Evolutionary conservation across 2,329 filamentous ascomycete genomes (phyloP).

Genomic region (Blumeriella jaapii): DNA sequence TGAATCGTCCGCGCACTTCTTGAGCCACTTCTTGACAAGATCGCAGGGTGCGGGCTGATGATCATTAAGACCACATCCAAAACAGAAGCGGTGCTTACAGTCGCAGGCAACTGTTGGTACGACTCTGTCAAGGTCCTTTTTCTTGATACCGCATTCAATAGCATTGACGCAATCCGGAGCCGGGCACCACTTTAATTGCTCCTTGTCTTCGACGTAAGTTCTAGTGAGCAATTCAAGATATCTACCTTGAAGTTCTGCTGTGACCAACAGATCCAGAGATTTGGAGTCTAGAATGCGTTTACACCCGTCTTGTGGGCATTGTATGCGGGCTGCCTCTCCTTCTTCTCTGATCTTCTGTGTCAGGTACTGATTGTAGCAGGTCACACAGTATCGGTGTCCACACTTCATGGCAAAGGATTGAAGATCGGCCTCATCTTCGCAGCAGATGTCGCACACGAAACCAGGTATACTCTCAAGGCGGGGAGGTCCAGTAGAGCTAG

Average conservation of each 20-base stretch:
- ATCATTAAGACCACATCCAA: constrained; percentile 80
- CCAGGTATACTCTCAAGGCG: constrained; percentile 60
- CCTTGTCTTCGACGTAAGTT: constrained; percentile 95
- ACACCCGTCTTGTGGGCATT: constrained; percentile 82
- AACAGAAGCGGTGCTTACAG: constrained; percentile 85
- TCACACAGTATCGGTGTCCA: constrained; percentile 82
- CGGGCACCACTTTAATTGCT: constrained; percentile 93
- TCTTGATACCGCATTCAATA: constrained; percentile 77
- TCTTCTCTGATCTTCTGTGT: constrained; percentile 89
- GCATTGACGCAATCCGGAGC: constrained; percentile 95
- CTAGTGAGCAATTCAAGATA: constrained; percentile 82
- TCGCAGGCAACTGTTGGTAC: constrained; percentile 84
- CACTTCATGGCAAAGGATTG: constrained; percentile 91
- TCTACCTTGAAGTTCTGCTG: constrained; percentile 42
- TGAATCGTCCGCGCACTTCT: constrained; percentile 96
- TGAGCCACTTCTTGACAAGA: constrained; percentile 88
- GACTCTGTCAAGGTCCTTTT: constrained; percentile 70
- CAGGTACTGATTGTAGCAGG: constrained; percentile 87
- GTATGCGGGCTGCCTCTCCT: constrained; percentile 87
- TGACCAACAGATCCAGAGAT: constrained; percentile 68
- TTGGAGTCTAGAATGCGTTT: constrained; percentile 84
- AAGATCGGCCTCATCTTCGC: constrained; percentile 68
- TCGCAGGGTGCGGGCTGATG: constrained; percentile 89
- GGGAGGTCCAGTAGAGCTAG: constrained; percentile 48
- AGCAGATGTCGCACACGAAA: constrained; percentile 93